Conservation (phyloP, 805 yeast species). For the Saccharomycopsis fibuligera region DNA sequence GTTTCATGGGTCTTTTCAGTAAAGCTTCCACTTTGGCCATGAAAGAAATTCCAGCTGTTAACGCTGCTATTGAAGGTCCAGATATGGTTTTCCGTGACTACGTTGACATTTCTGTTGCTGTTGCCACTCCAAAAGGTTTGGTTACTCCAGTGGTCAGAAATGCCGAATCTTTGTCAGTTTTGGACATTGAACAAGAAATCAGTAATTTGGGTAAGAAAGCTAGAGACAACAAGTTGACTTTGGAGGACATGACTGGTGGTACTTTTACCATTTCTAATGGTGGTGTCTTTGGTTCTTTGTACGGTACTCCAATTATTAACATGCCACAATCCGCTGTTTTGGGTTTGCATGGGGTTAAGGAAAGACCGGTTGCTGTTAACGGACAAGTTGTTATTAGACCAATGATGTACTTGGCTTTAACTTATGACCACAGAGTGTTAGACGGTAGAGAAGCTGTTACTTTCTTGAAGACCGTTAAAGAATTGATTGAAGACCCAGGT, state of each 20-base stretch:
- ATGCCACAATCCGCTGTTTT: constrained; percentile 97
- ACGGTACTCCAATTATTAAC: constrained; percentile 98
- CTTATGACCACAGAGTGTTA: constrained; percentile 95
- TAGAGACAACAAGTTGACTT: constrained; percentile 90
- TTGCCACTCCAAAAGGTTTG: constrained; percentile 98
- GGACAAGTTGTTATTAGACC: constrained; percentile 97
- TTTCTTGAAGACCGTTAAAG: constrained; percentile 93
- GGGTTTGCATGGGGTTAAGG: constrained; percentile 95
- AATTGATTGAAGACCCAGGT: constrained; percentile 97
- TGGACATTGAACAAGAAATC: constrained; percentile 88
- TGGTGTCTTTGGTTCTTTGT: constrained; percentile 96
- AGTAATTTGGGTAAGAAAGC: constrained; percentile 80
- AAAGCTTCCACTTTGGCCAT: constrained; percentile 90
- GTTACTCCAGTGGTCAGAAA: constrained; percentile 98
- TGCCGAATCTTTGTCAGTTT: constrained; percentile 82
- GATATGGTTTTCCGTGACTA: constrained; percentile 95
- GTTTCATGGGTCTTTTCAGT: constrained; percentile 98
- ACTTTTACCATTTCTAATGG: constrained; percentile 98
- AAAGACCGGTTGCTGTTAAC: constrained; percentile 93
- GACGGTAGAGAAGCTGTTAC: constrained; percentile 99
- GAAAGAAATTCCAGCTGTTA: constrained; percentile 91
- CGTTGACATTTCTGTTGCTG: constrained; percentile 93
- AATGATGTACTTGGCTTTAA: constrained; percentile 98
- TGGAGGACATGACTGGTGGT: constrained; percentile 99
- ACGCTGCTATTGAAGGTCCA: constrained; percentile 91